Evolutionary conservation across 176 grass and related monocot genomes (phyloP), one percentile per base, ranked within the genome.

Genomic region (Oryza australiensis): DNA sequence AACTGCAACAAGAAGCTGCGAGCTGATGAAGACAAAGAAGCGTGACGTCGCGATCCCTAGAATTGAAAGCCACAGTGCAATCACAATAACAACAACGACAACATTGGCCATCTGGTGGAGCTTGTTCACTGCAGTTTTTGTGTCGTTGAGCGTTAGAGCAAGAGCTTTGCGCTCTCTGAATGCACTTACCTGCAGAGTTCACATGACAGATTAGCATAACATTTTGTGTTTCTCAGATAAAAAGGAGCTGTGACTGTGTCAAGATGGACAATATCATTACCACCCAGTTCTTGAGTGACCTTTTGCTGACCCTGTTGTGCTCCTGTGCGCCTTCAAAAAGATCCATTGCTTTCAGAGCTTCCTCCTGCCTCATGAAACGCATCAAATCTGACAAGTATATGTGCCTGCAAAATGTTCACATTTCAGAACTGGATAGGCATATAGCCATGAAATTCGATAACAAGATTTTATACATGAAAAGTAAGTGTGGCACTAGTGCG

Each of bases 61-160:
- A 46, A 98, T 95, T 46, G 93, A 79, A 45, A 95, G 88, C 92
- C 90, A 98, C n/a, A 98, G 73, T 4, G 85, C 95, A 26, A 98
- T 81, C 70, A 93, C 88, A 41, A 98, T 90, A 23, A 98, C 22
- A 3, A 51, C 88, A 1, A 95, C 88, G 4, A 95, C 68, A 1
- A 95, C 74, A 67, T 95, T 98, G 64, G 95, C 95, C 93, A 98
- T 93, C 24, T 93, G 95, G 87, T 98, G 88, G 38, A 98, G 95
- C 76, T 93, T 98, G 81, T 95, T 98, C 68, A 98, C 92, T 3
- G 95, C 92, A 27, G 95, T 98, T 83, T 98, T 98, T 2, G 95
- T 98, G 83, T 98, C 95, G 40, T 98, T 98, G 11, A 98, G 95
- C 34, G 95, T 98, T 48, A 98, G 82, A n/a, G 95, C 90, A 11